Percentiles rank a stretch among this genome's conserved stretches.
Conservation (phyloP, 1,139 yeast species). For the Sporopachydermia cereana region DNA sequence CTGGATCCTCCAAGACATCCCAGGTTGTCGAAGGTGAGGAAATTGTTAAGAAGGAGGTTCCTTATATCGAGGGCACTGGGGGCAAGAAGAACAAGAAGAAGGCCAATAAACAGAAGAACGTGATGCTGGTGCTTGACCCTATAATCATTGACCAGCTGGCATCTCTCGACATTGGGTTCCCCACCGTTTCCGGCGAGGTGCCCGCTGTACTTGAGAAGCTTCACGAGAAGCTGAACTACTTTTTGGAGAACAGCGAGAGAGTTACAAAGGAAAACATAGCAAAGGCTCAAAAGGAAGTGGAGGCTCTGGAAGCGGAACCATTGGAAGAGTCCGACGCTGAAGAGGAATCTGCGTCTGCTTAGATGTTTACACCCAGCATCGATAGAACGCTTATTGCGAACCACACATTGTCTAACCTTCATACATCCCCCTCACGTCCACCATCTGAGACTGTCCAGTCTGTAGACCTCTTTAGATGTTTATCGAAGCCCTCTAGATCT, state of each 20-base stretch:
- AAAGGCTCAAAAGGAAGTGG: constrained; percentile 65
- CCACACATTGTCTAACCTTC: no score
- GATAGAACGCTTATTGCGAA: no score
- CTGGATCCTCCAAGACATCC: constrained; percentile 39
- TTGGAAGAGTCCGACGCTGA: not conserved
- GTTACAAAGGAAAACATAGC: constrained; percentile 69
- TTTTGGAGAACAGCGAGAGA: constrained; percentile 64
- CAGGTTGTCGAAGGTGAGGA: constrained; percentile 55
- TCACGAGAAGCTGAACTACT: constrained; percentile 62
- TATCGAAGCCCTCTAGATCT: no score
- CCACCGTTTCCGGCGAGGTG: constrained; percentile 67
- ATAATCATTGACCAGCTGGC: constrained; percentile 69
- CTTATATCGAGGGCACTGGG: constrained; percentile 39
- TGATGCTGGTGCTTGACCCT: constrained; percentile 66
- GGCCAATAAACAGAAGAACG: constrained; percentile 25
- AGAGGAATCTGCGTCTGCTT: no score
- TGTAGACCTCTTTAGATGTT: no score
- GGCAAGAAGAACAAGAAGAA: constrained; percentile 43
- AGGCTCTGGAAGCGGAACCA: constrained; percentile 35
- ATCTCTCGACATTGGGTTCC: constrained; percentile 69
- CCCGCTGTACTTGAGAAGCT: constrained; percentile 54
- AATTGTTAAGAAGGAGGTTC: constrained; percentile 51
- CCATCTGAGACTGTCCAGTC: no score
- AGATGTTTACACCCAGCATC: no score
- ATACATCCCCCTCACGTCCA: no score